Percentiles rank a stretch among this genome's conserved stretches.
phyloP scores from a whole-genome alignment of 2,329 filamentous ascomycete genomes.

The Biscogniauxia mediterranea region DNA sequence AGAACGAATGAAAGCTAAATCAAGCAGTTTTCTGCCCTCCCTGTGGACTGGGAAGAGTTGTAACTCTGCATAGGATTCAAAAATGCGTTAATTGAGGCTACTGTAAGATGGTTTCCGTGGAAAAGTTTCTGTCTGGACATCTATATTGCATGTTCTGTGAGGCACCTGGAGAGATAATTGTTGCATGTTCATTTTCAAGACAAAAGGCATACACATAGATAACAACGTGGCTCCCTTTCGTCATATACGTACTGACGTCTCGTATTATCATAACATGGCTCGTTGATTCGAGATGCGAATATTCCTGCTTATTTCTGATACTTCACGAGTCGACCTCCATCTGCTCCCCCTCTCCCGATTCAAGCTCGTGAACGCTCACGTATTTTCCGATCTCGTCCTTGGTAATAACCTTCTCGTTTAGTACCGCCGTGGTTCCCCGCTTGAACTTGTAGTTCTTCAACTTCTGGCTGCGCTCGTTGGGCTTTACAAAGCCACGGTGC shows the following conservation, averaged over 20 bases:
- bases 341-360: constrained; percentile 62
- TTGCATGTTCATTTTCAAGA: neutral
- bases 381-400: constrained; percentile 94
- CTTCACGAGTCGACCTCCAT: constrained; percentile 66
- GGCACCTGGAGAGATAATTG: neutral
- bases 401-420: constrained; percentile 94
- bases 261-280: neutral
- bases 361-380: constrained; percentile 82
- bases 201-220: neutral
- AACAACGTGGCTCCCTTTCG: neutral
- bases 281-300: neutral
- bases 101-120: too few relatives aligned
- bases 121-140: neutral
- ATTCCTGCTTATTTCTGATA: constrained; percentile 1
- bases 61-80: too few relatives aligned
- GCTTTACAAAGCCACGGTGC: constrained; percentile 88
- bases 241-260: neutral
- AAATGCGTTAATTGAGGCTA: too few relatives aligned
- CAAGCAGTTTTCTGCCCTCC: too few relatives aligned
- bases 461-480: constrained; percentile 89
- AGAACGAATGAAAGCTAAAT: too few relatives aligned
- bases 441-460: constrained; percentile 89
- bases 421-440: constrained; percentile 87
- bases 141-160: neutral
- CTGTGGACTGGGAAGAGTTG: too few relatives aligned